Evolutionary conservation across 495 filamentous ascomycete species (phyloP).

Genomic region (Penicillium lividum): DNA sequence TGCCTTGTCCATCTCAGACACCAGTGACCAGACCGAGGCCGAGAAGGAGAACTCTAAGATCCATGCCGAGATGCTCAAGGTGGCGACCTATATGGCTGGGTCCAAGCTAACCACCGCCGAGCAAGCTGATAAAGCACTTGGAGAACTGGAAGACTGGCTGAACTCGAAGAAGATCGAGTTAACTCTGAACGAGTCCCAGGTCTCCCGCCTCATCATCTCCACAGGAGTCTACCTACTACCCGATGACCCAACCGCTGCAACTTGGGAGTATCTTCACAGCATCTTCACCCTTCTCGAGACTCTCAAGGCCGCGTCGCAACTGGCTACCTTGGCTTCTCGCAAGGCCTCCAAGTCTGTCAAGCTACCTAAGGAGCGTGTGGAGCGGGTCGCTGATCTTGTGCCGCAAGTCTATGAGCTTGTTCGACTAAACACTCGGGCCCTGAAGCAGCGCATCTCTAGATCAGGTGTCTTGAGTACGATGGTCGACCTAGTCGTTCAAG

Average conservation of each 20-base stretch:
- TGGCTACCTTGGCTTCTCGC: conserved; percentile 31
- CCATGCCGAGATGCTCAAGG: conserved; percentile 35
- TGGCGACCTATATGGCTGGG: conserved; percentile 39
- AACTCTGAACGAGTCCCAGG: conserved; percentile 18
- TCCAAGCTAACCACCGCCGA: conserved; percentile 35
- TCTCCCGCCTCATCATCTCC: conserved; percentile 26
- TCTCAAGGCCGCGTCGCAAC: conserved; percentile 38
- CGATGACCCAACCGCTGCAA: conserved; percentile 34
- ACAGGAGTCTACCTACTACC: conserved; percentile 29
- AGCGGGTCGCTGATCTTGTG: conserved; percentile 26
- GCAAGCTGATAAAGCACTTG: conserved; percentile 35
- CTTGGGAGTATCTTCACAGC: conserved; percentile 45
- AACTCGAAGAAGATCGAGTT: conserved; percentile 30
- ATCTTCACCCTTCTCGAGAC: conserved; percentile 41
- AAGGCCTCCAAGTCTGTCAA: conserved; percentile 38
- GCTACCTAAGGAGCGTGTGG: conserved; percentile 37
- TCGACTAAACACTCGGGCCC: conserved; percentile 34
- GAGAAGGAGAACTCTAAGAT: conserved; percentile 37
- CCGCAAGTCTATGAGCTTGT: conserved; percentile 36
- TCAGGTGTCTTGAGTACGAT: conserved; percentile 40
- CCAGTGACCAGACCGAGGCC: conserved; percentile 34
- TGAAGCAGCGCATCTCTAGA: conserved; percentile 40
- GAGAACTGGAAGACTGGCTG: conserved; percentile 38
- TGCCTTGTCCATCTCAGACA: conserved; percentile 23
- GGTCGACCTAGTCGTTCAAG: conserved; percentile 37